Base-by-base conservation (phyloP, 2,329 filamentous ascomycete species). In the Colletotrichum spaethianum region DNA sequence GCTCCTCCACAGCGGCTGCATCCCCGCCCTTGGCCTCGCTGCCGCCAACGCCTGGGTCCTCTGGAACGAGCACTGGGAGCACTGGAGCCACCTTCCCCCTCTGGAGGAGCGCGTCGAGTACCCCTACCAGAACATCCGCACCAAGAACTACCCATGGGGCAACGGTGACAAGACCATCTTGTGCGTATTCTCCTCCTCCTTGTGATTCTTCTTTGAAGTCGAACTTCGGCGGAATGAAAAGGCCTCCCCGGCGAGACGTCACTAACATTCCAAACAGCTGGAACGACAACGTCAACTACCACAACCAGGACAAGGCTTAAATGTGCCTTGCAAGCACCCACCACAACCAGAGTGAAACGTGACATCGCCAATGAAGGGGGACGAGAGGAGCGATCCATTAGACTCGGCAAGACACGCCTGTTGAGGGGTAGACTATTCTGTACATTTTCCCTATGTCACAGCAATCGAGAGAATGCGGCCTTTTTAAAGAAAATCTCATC, bases 21-120 rank as follows among this genome's bases (percentile, higher is more conserved):
- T 93, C 76, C 95, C 96, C 68, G 87, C 85, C 82, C 87, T 98
- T 70, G 85, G 92, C 77, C 86, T 95, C 76, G 92, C 93, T 73
- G 83, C 85, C 76, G 86, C 92, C 85, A 99, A 99, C 84, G 95
- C 95, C 79, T 98, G 93, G 83, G 91, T 92, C 81, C 91, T 98
- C 75, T 99, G 95, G 94, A 92, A 90, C 79, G 94, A 97, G 87
- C 96, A 99, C 86, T 98, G 96, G 96, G 94, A 97, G 86, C 96
- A 99, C 89, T 94, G 93, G 91, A 86, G 84, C 64, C 96, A 98
- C 86, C 86, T 94, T 84, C 91, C 93, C 73, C 93, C 96, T 76
- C 88, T 96, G 77, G 94, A 97, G 88, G 96, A 99, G 87, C 93
- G 94, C 81, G 86, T 89, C 79, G 94, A 98, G 88, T 99, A 98